phyloP scores from a whole-genome alignment of 129 eudicot species.

The Oenanthe sinensis region DNA sequence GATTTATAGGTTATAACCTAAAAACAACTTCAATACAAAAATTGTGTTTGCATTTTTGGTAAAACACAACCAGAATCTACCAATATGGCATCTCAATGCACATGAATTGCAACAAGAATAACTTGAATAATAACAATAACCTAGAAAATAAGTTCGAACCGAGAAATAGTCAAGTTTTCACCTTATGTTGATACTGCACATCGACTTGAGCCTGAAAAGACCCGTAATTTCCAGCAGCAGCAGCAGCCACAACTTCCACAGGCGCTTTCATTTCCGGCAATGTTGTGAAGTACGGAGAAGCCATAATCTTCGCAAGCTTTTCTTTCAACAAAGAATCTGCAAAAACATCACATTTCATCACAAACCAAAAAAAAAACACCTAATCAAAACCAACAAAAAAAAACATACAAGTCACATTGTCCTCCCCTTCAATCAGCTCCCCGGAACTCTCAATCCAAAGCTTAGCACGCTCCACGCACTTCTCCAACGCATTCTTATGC shows the following conservation, averaged over 20 bases:
- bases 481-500: slow-evolving; percentile 54
- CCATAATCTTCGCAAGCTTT: slow-evolving; percentile 64
- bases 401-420: slow-evolving; percentile 48
- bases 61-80: background rate
- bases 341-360: slow-evolving; percentile 4
- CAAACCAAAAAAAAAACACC: background rate
- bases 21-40: background rate
- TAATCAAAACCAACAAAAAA: background rate
- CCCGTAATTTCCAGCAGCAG: slow-evolving; percentile 40
- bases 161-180: slow-evolving; percentile 6
- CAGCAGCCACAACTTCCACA: slow-evolving; percentile 67
- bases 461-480: slow-evolving; percentile 65
- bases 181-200: slow-evolving; percentile 45
- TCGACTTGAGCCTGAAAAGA: slow-evolving; percentile 42
- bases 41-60: background rate
- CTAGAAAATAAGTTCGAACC: background rate
- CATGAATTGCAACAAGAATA: background rate
- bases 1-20: background rate
- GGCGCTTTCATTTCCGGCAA: slow-evolving; percentile 68
- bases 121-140: background rate
- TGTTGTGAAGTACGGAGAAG: slow-evolving; percentile 56
- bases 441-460: slow-evolving; percentile 61
- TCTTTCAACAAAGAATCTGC: slow-evolving; percentile 71
- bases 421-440: slow-evolving; percentile 38
- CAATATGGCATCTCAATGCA: background rate